Conservation (phyloP, 2,329 filamentous ascomycete species). For the Camptophora hylomeconis region DNA sequence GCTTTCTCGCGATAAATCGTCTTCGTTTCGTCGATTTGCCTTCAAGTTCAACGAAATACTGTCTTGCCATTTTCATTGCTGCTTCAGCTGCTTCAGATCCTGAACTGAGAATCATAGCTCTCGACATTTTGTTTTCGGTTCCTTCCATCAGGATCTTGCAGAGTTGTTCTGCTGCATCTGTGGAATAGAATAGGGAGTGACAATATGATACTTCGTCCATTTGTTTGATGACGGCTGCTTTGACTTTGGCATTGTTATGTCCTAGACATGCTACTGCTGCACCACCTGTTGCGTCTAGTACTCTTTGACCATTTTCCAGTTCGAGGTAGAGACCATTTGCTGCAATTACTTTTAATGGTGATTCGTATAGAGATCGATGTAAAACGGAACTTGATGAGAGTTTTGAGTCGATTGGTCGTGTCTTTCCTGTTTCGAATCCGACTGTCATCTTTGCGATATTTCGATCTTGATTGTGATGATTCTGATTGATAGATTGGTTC, state of each 20-base stretch:
- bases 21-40: slow-evolving; percentile 21
- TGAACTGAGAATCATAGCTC: slow-evolving; percentile 44
- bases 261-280: slow-evolving; percentile 57
- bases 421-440: too few relatives aligned
- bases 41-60: slow-evolving; percentile 36
- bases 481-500: too few relatives aligned
- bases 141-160: slow-evolving; percentile 36
- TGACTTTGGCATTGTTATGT: slow-evolving; percentile 49
- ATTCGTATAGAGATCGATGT: slow-evolving; percentile 36
- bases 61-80: slow-evolving; percentile 35
- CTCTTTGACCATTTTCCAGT: slow-evolving; percentile 41
- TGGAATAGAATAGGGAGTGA: slow-evolving; percentile 46
- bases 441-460: too few relatives aligned
- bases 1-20: slow-evolving; percentile 32
- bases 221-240: slow-evolving; percentile 46
- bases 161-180: slow-evolving; percentile 39
- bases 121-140: slow-evolving; percentile 40
- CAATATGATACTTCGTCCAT: slow-evolving; percentile 47
- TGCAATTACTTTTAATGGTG: slow-evolving; percentile 34
- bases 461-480: too few relatives aligned
- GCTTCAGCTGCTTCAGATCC: slow-evolving; percentile 38
- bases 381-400: too few relatives aligned
- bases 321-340: slow-evolving; percentile 40
- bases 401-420: too few relatives aligned
- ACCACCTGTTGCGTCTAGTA: slow-evolving; percentile 65